Evolutionary conservation across 306 rosid species (phyloP).

Genomic region (Trifolium repens): DNA sequence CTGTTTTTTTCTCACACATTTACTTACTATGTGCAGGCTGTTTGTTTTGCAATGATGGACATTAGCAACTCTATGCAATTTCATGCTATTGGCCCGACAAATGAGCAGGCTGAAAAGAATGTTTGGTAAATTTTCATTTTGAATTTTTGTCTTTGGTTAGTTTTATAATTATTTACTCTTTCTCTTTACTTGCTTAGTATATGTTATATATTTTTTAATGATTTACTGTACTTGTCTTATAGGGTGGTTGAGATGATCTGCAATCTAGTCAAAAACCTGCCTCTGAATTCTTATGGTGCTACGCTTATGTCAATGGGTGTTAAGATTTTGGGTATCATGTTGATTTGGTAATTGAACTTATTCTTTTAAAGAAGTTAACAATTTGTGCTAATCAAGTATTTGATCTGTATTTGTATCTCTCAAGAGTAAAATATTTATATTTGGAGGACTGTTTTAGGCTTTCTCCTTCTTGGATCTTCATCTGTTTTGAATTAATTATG

Average conservation of each 20-base stretch:
- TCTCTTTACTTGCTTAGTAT: constrained; percentile 18
- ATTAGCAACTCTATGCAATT: constrained; percentile 53
- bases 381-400: constrained; percentile 17
- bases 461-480: constrained; percentile 25
- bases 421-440: neutral
- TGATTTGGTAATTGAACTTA: constrained; percentile 66
- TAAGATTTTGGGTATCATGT: constrained; percentile 72
- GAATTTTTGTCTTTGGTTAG: constrained; percentile 26
- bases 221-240: constrained; percentile 39
- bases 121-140: constrained; percentile 62
- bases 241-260: constrained; percentile 89
- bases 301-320: constrained; percentile 76
- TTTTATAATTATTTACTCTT: constrained; percentile 10
- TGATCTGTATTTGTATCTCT: constrained; percentile 36
- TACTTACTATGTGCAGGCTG: constrained; percentile 56
- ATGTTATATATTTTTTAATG: constrained; percentile 26
- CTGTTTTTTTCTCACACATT: constrained; percentile 21
- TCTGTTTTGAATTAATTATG: constrained; percentile 34
- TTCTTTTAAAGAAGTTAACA: constrained; percentile 29
- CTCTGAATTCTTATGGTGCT: constrained; percentile 69
- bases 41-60: constrained; percentile 72
- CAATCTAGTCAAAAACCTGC: constrained; percentile 64
- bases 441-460: constrained; percentile 26
- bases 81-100: constrained; percentile 50
- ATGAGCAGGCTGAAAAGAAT: constrained; percentile 59